Evolutionary conservation across 2,329 filamentous ascomycete genomes (phyloP), one percentile per base, ranked within the genome.

Genomic region (Ophiocordyceps camponoti-saundersi): DNA sequence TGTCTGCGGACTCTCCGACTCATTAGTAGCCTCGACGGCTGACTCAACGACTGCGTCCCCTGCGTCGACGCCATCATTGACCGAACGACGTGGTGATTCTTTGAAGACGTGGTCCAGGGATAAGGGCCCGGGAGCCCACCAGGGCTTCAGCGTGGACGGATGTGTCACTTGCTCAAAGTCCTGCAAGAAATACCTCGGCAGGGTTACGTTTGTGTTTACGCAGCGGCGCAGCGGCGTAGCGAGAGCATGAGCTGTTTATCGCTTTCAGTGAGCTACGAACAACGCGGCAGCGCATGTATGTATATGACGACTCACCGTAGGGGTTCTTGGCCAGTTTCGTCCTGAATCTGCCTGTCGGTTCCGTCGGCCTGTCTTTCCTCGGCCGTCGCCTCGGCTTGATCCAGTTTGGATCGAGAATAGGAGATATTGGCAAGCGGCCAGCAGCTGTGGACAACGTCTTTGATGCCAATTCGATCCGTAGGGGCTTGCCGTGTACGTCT

Each of bases 151-250:
- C 0, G 72, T 75, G 11, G 68, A 61, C 0, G 79, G 79, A 47
- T 82, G 71, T 1, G 63, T 56, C 13, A 78, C 63, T 2, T 78
- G 55, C 26, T 71, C 68, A 49, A 86, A 79, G 30, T 74, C 66
- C 47, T 82, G 73, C 5, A 85, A 63, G 56, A 86, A 82, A 54
- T 72, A 77, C 15, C 59, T 61, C 1, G 83, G 83, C 7, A 85
- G 59, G 1, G 56, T 55, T 0, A 59, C 56, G 0, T 55, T 50
- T 1, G 78, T 77, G 30, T 72, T 56, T 21, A 60, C 55, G 54
- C 80, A 85, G 48, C 59, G 53, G 47, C 83, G 77, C 21, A 80
- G 48, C 0, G 78, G 75, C 0, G 73, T 73, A 29, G 74, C 73
- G 21, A 88, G 70, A 7, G 78, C 74, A 42, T 70, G 70, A 3